These are phyloP conservation scores for Candida odintsovae DNA, from an alignment of 805 yeast species.

Conservation along the genomic window DNA sequence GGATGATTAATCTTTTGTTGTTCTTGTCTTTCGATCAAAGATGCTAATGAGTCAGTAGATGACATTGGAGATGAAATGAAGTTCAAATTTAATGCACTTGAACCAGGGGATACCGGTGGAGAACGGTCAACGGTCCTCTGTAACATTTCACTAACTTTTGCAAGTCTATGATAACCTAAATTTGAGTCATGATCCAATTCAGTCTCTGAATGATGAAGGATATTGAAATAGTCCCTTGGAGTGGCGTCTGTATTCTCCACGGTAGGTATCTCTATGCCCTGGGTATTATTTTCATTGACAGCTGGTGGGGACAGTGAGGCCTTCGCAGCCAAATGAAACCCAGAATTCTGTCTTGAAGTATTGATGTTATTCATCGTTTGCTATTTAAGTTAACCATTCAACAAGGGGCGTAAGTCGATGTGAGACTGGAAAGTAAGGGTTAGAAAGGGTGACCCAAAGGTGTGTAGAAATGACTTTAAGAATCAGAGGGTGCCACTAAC, in stretches of 20 bases:
- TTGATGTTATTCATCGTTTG: background rate
- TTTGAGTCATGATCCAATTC: background rate
- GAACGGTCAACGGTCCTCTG: constrained; percentile 14
- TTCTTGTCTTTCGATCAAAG: constrained; percentile 35
- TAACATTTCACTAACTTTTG: constrained; percentile 15
- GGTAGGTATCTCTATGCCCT: background rate
- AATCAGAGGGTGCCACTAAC: too few species aligned
- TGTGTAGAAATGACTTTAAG: too few species aligned
- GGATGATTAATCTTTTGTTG: constrained; percentile 37
- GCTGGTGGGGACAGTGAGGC: constrained; percentile 17
- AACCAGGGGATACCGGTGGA: constrained; percentile 12
- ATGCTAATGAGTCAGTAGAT: constrained; percentile 31
- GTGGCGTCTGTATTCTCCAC: background rate
- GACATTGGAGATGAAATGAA: constrained; percentile 22
- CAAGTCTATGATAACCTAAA: constrained; percentile 7
- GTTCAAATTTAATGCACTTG: background rate
- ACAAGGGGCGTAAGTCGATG: too few species aligned
- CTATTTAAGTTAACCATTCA: background rate
- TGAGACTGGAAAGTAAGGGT: too few species aligned
- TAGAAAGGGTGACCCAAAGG: too few species aligned
- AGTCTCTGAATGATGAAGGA: background rate
- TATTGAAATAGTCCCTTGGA: constrained; percentile 6
- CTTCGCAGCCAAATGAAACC: constrained; percentile 9
- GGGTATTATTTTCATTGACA: constrained; percentile 5
- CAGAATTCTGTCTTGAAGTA: constrained; percentile 1